A percentile compares a stretch with the other conserved stretches of the same genome.
Conservation (phyloP, 2,329 filamentous ascomycete genomes). For the Sarocladium brachiariae region DNA sequence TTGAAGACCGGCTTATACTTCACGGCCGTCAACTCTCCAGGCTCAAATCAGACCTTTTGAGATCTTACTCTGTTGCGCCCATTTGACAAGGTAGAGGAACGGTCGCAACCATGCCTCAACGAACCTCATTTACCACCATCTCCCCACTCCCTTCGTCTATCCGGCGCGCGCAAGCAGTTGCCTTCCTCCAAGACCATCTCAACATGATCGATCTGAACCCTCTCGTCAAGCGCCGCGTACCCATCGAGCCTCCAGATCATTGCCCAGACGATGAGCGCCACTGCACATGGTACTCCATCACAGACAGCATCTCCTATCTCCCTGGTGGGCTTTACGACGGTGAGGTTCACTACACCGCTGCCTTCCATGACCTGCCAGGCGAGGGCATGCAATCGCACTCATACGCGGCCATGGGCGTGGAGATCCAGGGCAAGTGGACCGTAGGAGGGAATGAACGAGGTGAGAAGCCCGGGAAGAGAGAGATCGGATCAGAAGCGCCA, state of each 20-base stretch:
- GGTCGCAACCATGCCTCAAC: conserved; percentile 52
- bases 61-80: too few species aligned
- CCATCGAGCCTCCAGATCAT: conserved; percentile 59
- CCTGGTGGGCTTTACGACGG: conserved; percentile 58
- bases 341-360: conserved; percentile 70
- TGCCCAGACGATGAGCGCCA: conserved; percentile 64
- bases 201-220: conserved; percentile 88
- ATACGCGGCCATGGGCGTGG: conserved; percentile 74
- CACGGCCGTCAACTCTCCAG: too few species aligned
- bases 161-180: conserved; percentile 61
- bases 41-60: too few species aligned
- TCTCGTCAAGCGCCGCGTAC: conserved; percentile 64
- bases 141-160: conserved; percentile 68
- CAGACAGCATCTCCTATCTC: conserved; percentile 69
- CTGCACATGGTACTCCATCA: conserved; percentile 72
- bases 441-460: conserved; percentile 65
- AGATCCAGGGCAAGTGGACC: conserved; percentile 73
- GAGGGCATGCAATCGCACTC: conserved; percentile 74
- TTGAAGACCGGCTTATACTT: too few species aligned
- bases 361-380: conserved; percentile 64
- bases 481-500: conserved; percentile 55
- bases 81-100: not conserved
- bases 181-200: conserved; percentile 69
- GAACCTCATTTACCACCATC: conserved; percentile 67
- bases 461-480: conserved; percentile 57